phyloP scores from a whole-genome alignment of 768 basidiomycete genomes.

The Russula olivacea region DNA sequence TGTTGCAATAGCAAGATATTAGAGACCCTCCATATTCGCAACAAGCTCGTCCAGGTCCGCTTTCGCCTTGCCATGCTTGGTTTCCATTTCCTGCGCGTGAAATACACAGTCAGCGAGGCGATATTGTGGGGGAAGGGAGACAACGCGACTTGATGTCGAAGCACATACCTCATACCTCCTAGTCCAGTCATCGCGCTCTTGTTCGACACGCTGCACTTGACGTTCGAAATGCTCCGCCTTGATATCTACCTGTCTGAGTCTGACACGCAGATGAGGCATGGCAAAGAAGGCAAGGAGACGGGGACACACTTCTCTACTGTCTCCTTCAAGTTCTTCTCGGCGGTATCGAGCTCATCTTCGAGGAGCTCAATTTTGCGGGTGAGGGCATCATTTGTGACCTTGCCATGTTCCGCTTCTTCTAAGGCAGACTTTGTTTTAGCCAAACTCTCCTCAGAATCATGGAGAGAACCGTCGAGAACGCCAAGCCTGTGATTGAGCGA shows the following conservation, averaged over 20 bases:
- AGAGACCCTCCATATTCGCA: conserved; percentile 53
- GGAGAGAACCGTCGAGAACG: conserved; percentile 60
- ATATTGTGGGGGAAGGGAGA: not conserved
- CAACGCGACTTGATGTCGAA: not conserved
- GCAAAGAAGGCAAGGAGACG: not conserved
- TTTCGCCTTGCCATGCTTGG: conserved; percentile 69
- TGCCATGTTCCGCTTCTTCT: conserved; percentile 64
- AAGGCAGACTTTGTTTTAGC: conserved; percentile 55
- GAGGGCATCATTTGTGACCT: conserved; percentile 67
- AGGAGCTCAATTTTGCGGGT: conserved; percentile 81
- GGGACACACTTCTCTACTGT: conserved; percentile 89
- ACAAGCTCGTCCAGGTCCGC: conserved; percentile 81
- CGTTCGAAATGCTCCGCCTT: conserved; percentile 99
- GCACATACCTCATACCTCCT: conserved; percentile 83
- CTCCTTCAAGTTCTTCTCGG: conserved; percentile 96
- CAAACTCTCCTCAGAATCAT: conserved; percentile 64
- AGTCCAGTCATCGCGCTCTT: conserved; percentile 92
- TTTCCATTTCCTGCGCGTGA: conserved; percentile 52
- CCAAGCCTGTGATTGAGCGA: conserved; percentile 70
- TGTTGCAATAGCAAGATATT: not conserved
- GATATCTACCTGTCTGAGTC: conserved; percentile 93
- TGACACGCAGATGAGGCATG: conserved; percentile 32
- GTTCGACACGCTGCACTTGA: conserved; percentile 77
- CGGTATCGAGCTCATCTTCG: conserved; percentile 91
- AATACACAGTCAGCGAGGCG: conserved; percentile 15